Percentiles rank a stretch among this genome's conserved stretches.
Conservation (phyloP, 225 moss, liverwort and hornwort genomes). For the Ulota crispa region DNA sequence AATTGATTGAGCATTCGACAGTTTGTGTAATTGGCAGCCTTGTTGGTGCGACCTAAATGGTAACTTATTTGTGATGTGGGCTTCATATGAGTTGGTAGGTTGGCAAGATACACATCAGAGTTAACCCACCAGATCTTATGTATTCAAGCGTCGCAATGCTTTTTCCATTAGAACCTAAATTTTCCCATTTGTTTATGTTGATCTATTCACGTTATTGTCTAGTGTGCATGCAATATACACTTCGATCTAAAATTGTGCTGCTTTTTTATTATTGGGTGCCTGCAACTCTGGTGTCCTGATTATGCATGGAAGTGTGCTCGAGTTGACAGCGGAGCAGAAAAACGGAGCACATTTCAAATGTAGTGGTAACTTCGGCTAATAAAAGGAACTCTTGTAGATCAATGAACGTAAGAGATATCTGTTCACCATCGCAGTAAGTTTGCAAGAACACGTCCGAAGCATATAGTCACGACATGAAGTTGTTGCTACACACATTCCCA, state of each 20-base stretch:
- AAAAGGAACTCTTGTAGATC: background rate
- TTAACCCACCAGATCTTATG: background rate
- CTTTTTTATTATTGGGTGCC: background rate
- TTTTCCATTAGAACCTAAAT: background rate
- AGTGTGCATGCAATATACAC: too few species aligned
- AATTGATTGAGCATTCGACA: background rate
- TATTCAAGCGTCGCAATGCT: background rate
- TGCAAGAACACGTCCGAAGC: background rate
- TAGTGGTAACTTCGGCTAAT: accelerated
- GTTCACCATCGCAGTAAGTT: background rate
- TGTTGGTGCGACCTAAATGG: background rate
- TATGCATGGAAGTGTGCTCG: background rate
- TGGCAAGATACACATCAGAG: background rate
- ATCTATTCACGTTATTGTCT: background rate
- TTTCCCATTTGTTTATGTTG: too few species aligned
- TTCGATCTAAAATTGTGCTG: accelerated
- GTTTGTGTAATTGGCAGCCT: background rate
- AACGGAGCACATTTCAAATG: too few species aligned
- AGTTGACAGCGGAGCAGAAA: background rate
- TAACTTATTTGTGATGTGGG: background rate
- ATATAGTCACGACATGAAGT: background rate
- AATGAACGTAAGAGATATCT: background rate
- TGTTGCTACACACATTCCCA: background rate
- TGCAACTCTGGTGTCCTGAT: background rate
- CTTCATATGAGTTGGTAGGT: background rate